Evolutionary conservation across 2,329 filamentous ascomycete species (phyloP), one percentile per base, ranked within the genome.

Genomic region (Microascus cirrosus): DNA sequence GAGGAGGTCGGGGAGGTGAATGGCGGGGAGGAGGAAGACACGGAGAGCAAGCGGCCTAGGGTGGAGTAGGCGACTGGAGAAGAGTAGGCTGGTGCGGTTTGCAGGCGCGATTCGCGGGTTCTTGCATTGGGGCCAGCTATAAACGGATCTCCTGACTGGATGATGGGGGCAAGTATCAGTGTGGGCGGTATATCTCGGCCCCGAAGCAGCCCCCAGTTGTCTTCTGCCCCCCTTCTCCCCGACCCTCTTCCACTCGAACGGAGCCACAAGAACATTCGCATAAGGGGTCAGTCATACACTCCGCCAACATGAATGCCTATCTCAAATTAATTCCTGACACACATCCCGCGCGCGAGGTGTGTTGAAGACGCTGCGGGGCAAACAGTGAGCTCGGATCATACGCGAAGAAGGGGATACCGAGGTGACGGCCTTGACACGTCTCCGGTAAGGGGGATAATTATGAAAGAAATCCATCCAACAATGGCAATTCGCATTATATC

Each of bases 1-100:
- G 80, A 80, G 54, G 84, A 85, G 62, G 69, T 76, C 13, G 81
- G 80, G 25, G 77, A 65, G 5, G 66, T 70, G 34, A 74, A 79
- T 58, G 76, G 76, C 2, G 66, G 73, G 59, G 71, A 67, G 45
- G 18, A 59, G 2, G 71, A 65, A 15, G 71, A 71, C 10, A 58
- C 69, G 2, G 77, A 80, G 56, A 78, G 65, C 62, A 81, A 81
- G 65, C 70, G 78, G 53, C 69, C 71, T 1, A 70, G 77, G 35
- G 74, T 75, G 2, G 77, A 79, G 56, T 77, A 65, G 63, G 28
- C 28, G 53, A 69, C 71, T 1, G 70, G 77, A 34, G 74, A 74
- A 2, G 77, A 79, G 55, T 77, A 65, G 62, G 15, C n/a, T 45
- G 39, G 15, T 45, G 15, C 39, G 6, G 39, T 15, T 15, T 45